These are phyloP conservation scores for Mucor sp. DNA, from an alignment of 371 early-diverging fungal species.

Conservation along the genomic window DNA sequence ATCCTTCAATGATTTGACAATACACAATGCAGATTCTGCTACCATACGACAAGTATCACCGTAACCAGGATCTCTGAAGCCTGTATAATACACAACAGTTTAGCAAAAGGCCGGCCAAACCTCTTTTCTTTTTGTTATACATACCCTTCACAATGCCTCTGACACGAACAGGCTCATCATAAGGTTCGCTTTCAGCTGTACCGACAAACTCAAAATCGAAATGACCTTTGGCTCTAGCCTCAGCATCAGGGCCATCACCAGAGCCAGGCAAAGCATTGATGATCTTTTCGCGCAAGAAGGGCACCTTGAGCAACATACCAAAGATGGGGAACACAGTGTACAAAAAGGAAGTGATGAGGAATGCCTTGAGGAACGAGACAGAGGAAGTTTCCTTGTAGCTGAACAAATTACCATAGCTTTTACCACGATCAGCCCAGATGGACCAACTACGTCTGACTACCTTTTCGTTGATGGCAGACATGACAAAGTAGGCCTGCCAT, in stretches of 20 bases:
- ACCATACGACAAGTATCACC: conserved; percentile 69
- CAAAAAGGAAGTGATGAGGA: conserved; percentile 38
- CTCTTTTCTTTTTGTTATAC: conserved; percentile 36
- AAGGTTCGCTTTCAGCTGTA: conserved; percentile 43
- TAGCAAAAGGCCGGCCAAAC: neutral
- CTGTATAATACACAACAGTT: neutral
- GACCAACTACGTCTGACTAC: conserved; percentile 61
- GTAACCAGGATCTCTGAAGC: conserved; percentile 75
- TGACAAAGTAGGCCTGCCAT: conserved; percentile 69
- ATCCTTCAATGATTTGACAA: conserved; percentile 48
- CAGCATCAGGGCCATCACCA: conserved; percentile 65
- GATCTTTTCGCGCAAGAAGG: conserved; percentile 46
- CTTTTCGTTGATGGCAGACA: conserved; percentile 57
- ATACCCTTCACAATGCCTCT: conserved; percentile 50
- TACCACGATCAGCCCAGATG: conserved; percentile 44
- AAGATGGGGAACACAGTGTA: conserved; percentile 37
- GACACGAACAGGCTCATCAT: conserved; percentile 51
- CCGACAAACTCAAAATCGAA: conserved; percentile 57
- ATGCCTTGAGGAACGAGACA: conserved; percentile 38
- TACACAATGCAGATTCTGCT: conserved; percentile 62
- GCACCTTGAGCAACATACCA: conserved; percentile 33
- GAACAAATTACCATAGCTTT: conserved; percentile 59
- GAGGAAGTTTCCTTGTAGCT: conserved; percentile 61
- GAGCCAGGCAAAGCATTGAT: conserved; percentile 53
- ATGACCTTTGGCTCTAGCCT: conserved; percentile 39